phyloP scores from a whole-genome alignment of 2,329 filamentous ascomycete genomes.

The Clonostachys chloroleuca region DNA sequence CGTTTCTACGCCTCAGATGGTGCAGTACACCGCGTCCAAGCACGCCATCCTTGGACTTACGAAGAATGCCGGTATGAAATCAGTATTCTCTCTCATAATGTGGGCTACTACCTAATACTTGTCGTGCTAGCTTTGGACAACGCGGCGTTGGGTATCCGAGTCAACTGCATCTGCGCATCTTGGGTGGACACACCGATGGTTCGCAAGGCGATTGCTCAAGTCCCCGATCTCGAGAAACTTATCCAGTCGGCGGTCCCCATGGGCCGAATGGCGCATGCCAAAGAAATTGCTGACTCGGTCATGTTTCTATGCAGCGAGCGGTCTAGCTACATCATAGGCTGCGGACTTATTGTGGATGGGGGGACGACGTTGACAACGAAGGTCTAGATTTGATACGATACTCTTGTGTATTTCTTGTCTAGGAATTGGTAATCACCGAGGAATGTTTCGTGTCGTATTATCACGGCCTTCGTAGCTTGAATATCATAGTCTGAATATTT shows the following conservation, averaged over 20 bases:
- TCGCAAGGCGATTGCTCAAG: background rate
- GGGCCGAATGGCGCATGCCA: background rate
- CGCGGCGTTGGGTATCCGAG: background rate
- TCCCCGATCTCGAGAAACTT: background rate
- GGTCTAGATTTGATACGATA: background rate
- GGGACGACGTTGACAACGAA: background rate
- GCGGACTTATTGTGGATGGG: background rate
- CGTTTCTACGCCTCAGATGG: conserved; percentile 5
- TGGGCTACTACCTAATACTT: too few species aligned
- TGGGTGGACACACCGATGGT: conserved; percentile 1
- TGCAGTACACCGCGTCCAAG: conserved; percentile 2
- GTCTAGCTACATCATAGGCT: background rate
- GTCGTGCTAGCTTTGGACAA: background rate
- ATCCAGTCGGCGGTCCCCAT: background rate
- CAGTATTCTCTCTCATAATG: too few species aligned
- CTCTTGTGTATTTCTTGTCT: too few species aligned
- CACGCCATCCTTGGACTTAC: conserved; percentile 1
- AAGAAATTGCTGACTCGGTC: conserved; percentile 1
- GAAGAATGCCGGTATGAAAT: background rate
- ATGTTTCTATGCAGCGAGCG: background rate
- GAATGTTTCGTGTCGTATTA: too few species aligned
- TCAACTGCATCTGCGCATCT: background rate
- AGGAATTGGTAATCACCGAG: too few species aligned
- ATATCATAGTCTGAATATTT: too few species aligned
- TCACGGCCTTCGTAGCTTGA: too few species aligned